A percentile compares a stretch with the other conserved stretches of the same genome.
Conservation (phyloP, 2,329 filamentous ascomycete genomes). For the Xylaria sp. region DNA sequence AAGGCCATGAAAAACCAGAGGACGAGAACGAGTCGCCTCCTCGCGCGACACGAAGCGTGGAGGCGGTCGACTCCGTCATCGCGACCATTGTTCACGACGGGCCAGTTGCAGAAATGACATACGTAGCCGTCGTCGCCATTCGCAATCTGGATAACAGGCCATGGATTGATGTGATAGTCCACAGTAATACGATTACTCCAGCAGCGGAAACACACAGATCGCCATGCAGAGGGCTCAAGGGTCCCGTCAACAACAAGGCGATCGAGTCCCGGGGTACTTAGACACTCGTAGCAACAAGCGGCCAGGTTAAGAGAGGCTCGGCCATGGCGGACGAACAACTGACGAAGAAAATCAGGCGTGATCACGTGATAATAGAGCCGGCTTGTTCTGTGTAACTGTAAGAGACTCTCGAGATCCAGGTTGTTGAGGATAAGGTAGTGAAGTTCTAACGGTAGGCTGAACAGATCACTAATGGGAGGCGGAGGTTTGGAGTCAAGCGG, state of each 20-base stretch:
- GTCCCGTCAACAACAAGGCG: slow-evolving; percentile 37
- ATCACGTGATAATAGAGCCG: slow-evolving; percentile 37
- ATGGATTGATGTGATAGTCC: slow-evolving; percentile 39
- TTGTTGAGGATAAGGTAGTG: slow-evolving; percentile 37
- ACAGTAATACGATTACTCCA: slow-evolving; percentile 36
- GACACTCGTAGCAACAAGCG: slow-evolving; percentile 38
- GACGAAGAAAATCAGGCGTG: slow-evolving; percentile 35
- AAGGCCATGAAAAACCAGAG: slow-evolving; percentile 41
- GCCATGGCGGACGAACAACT: slow-evolving; percentile 33
- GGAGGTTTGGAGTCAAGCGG: neutral
- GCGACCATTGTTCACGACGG: slow-evolving; percentile 34
- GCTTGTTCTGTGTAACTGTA: slow-evolving; percentile 34
- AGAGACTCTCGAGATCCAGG: slow-evolving; percentile 36
- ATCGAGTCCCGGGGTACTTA: slow-evolving; percentile 37
- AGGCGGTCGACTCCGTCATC: slow-evolving; percentile 33
- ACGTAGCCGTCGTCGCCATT: slow-evolving; percentile 40
- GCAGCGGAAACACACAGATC: slow-evolving; percentile 41
- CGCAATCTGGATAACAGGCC: slow-evolving; percentile 37
- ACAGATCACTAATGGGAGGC: slow-evolving; percentile 25
- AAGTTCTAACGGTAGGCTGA: slow-evolving; percentile 37
- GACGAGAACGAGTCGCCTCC: slow-evolving; percentile 35
- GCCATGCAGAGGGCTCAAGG: slow-evolving; percentile 32
- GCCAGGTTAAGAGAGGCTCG: slow-evolving; percentile 24
- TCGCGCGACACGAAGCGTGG: slow-evolving; percentile 36
- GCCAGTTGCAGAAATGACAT: slow-evolving; percentile 43